Conservation (phyloP, 805 yeast genomes). For the Barnettozyma californica region DNA sequence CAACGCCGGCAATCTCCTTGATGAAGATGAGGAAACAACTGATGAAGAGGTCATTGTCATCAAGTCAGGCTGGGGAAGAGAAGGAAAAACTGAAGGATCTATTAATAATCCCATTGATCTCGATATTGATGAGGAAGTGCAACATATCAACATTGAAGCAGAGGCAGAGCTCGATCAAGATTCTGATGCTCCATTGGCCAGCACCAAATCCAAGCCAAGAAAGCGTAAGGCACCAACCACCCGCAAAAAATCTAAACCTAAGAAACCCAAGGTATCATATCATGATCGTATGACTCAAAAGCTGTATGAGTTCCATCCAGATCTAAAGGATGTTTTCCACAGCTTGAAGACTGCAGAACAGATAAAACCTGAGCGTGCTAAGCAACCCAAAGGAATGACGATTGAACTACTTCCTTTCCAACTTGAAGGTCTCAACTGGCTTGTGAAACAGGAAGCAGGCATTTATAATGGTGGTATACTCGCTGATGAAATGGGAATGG, state of each 20-base stretch:
- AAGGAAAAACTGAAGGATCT: slow-evolving; percentile 9
- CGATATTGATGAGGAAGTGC: slow-evolving; percentile 15
- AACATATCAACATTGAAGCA: slow-evolving; percentile 3
- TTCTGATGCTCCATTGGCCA: slow-evolving; percentile 26
- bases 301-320: slow-evolving; percentile 74
- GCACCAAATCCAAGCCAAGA: slow-evolving; percentile 13
- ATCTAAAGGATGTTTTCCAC: slow-evolving; percentile 66
- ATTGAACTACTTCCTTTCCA: slow-evolving; percentile 83
- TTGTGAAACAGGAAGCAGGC: slow-evolving; percentile 72
- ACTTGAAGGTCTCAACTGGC: slow-evolving; percentile 89
- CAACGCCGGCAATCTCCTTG: neutral
- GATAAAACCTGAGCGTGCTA: slow-evolving; percentile 49
- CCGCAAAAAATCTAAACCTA: slow-evolving; percentile 21
- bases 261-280: slow-evolving; percentile 54
- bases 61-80: neutral
- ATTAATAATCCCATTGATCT: slow-evolving; percentile 15
- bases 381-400: slow-evolving; percentile 76
- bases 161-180: neutral
- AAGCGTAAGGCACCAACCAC: slow-evolving; percentile 17
- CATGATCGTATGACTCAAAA: slow-evolving; percentile 64
- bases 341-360: slow-evolving; percentile 44
- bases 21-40: slow-evolving; percentile 21
- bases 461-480: slow-evolving; percentile 83
- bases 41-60: slow-evolving; percentile 24
- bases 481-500: slow-evolving; percentile 99